Evolutionary conservation across 805 yeast species (phyloP), one percentile per base, ranked within the genome.

Genomic region (Zygotorulaspora chibaensis): DNA sequence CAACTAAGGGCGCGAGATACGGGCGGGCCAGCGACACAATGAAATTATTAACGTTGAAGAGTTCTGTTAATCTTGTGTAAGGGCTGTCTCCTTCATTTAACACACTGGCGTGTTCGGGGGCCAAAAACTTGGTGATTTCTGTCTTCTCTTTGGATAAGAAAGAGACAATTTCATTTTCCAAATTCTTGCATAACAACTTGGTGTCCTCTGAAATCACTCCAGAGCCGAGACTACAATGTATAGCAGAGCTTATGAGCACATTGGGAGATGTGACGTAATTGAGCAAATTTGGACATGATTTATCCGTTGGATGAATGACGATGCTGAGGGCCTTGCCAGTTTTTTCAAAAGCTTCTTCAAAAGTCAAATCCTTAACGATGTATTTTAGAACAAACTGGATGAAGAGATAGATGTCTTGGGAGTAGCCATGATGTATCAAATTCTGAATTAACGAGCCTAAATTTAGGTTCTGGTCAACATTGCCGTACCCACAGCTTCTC

Each of bases 251-350:
- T 11, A 91, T 84, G 7, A 90, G 76, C 9, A 89, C 90, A 63
- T 91, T 90, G 1, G 99, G 99, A 0, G 97, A 82, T 0, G 97
- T 88, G 26, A 93, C 81, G 62, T 91, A 89, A 66, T 93, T 93
- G 52, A 90, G 68, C 39, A 90, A 70, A 1, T 82, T 74, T 0
- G 95, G 93, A 8, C 85, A 74, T 27, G 75, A 76, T 15, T 55
- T 56, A 39, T 64, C 66, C 0, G 85, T 80, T 2, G 96, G 95
- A 64, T 88, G 88, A 2, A 91, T 84, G 1, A 89, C 83, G 38
- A 93, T 81, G 63, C 91, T 93, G 42, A 91, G 72, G 1, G 87
- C 80, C 53, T 86, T 77, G 37, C 85, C 90, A 0, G 96, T 84
- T 50, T 77, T 79, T 48, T 83, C 71, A 59, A 83, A 88, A 0